Percentiles rank a stretch among this genome's conserved stretches.
phyloP scores from a whole-genome alignment of 345 rosid genomes.

The Arabis hirsuta region DNA sequence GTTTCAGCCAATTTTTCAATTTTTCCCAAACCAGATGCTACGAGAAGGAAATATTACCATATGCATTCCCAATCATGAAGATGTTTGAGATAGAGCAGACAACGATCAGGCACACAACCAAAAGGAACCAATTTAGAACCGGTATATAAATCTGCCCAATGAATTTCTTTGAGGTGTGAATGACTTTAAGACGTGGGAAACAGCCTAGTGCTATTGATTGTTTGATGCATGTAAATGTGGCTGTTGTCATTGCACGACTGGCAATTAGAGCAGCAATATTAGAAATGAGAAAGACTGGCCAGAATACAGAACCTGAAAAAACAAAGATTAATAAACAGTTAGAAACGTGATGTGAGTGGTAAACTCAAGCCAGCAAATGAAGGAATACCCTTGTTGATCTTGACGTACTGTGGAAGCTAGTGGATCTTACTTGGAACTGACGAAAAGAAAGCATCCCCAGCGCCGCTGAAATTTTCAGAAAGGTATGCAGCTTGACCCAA shows the following conservation, averaged over 20 bases:
- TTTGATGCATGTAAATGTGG: slow-evolving; percentile 97
- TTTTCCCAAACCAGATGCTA: slow-evolving; percentile 21
- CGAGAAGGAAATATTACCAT: slow-evolving; percentile 64
- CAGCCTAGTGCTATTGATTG: slow-evolving; percentile 97
- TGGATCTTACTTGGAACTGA: slow-evolving; percentile 87
- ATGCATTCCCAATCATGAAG: slow-evolving; percentile 93
- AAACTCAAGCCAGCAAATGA: slow-evolving; percentile 38
- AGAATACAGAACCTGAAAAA: slow-evolving; percentile 71
- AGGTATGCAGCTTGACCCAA: slow-evolving; percentile 99
- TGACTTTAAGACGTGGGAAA: slow-evolving; percentile 95
- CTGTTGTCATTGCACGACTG: slow-evolving; percentile 96
- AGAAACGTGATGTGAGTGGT: slow-evolving; percentile 6
- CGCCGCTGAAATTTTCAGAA: slow-evolving; percentile 54
- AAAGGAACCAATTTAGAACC: slow-evolving; percentile 93
- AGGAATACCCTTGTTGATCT: slow-evolving; percentile 39
- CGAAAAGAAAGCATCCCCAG: slow-evolving; percentile 76
- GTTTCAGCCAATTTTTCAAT: slow-evolving; percentile 12
- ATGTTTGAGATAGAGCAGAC: slow-evolving; percentile 82
- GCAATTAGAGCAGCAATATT: slow-evolving; percentile 93
- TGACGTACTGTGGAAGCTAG: slow-evolving; percentile 41
- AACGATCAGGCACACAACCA: slow-evolving; percentile 75
- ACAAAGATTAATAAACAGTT: slow-evolving; percentile 29
- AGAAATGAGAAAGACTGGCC: slow-evolving; percentile 87
- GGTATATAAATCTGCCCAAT: slow-evolving; percentile 99
- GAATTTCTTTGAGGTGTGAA: slow-evolving; percentile 98